phyloP scores from a whole-genome alignment of 805 yeast species.

The Metschnikowia santaceciliae region DNA sequence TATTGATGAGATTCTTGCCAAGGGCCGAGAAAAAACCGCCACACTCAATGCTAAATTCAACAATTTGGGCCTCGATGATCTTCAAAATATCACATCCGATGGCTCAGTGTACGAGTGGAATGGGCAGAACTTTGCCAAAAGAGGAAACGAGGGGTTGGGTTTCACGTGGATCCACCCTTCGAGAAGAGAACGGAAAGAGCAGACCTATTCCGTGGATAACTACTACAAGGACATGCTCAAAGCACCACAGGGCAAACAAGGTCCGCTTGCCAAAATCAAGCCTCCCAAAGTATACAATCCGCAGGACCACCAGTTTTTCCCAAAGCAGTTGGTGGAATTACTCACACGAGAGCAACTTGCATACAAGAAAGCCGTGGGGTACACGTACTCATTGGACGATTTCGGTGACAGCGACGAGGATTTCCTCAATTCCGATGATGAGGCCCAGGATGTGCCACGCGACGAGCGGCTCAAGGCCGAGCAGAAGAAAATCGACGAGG shows the following conservation, averaged over 20 bases:
- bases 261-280: constrained; percentile 11
- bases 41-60: constrained; percentile 77
- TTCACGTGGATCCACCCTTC: constrained; percentile 71
- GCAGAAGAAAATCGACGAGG: constrained; percentile 50
- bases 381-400: constrained; percentile 55
- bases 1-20: constrained; percentile 74
- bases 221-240: constrained; percentile 67
- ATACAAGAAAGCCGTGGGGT: constrained; percentile 56
- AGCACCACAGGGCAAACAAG: constrained; percentile 22
- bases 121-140: constrained; percentile 76
- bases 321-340: constrained; percentile 48
- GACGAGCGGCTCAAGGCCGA: constrained; percentile 43
- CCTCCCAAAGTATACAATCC: constrained; percentile 48
- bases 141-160: constrained; percentile 31
- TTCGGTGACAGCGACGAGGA: constrained; percentile 55
- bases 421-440: constrained; percentile 35
- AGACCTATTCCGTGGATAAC: constrained; percentile 71
- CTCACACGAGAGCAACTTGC: constrained; percentile 63
- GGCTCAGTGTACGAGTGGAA: constrained; percentile 96
- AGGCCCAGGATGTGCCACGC: constrained; percentile 38
- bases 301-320: constrained; percentile 74
- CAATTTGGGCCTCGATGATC: constrained; percentile 84
- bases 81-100: constrained; percentile 86
- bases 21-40: constrained; percentile 80
- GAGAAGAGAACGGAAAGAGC: constrained; percentile 73